phyloP scores from a whole-genome alignment of 2,329 filamentous ascomycete genomes.

The Colletotrichum sp. region DNA sequence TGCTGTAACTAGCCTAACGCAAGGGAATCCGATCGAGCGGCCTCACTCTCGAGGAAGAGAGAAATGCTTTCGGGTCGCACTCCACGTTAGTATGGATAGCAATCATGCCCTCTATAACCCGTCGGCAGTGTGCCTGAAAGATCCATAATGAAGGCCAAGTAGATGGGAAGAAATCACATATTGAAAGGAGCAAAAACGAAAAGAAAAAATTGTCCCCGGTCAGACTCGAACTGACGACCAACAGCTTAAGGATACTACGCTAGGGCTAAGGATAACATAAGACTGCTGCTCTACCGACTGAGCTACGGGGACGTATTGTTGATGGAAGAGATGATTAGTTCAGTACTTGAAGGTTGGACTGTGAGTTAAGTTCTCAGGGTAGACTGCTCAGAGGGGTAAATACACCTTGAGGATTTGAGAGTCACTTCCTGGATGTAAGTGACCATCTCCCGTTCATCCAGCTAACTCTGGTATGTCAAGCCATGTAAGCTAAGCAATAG shows the following conservation, averaged over 20 bases:
- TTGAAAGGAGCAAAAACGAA: background rate
- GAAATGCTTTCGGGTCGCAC: background rate
- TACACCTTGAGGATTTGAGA: background rate
- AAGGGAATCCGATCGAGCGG: background rate
- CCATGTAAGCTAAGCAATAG: fast-evolving
- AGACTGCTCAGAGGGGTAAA: background rate
- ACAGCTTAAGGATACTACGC: background rate
- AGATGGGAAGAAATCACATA: background rate
- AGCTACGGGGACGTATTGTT: background rate
- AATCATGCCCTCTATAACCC: background rate
- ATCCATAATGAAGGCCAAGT: background rate
- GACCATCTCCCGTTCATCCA: background rate
- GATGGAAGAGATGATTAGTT: background rate
- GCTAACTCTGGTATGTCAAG: background rate
- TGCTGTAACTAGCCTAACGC: background rate
- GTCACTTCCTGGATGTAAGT: background rate
- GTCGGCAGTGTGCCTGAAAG: background rate
- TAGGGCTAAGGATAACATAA: background rate
- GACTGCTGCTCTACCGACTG: background rate
- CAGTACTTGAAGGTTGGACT: background rate
- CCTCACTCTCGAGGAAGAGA: background rate
- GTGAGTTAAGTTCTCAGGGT: background rate
- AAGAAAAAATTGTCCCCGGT: background rate
- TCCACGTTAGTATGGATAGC: background rate
- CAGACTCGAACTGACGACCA: background rate